A percentile compares a stretch with the other conserved stretches of the same genome.
Evolutionary conservation across 805 yeast genomes (phyloP).

Genomic region (Sungouiozyma intestinalis): DNA sequence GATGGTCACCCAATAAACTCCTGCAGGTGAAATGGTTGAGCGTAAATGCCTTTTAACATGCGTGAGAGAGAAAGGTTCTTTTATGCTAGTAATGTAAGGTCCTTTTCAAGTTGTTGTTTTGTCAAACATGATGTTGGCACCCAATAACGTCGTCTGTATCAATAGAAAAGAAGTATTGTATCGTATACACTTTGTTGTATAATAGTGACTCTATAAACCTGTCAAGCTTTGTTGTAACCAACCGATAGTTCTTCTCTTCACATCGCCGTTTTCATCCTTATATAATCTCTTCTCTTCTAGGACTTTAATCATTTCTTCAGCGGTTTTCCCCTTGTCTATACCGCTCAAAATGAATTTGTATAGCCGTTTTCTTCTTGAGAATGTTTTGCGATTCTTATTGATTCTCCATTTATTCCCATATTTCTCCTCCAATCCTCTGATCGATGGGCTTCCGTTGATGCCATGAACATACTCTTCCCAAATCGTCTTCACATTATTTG

Average conservation of each 20-base stretch:
- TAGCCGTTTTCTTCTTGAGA: slow-evolving; percentile 28
- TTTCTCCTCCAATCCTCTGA: slow-evolving; percentile 31
- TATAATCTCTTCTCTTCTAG: slow-evolving; percentile 25
- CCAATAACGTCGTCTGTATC: background rate
- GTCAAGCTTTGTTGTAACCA: slow-evolving; percentile 30
- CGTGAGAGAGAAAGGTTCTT: too few relatives aligned
- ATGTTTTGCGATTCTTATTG: slow-evolving; percentile 28
- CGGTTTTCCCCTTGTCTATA: slow-evolving; percentile 25
- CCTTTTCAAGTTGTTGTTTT: too few relatives aligned
- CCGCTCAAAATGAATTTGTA: slow-evolving; percentile 29
- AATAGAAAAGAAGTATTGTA: too few relatives aligned
- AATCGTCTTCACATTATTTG: slow-evolving; percentile 26
- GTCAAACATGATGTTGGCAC: too few relatives aligned
- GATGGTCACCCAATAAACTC: too few relatives aligned
- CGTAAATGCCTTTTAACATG: too few relatives aligned
- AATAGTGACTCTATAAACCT: slow-evolving; percentile 21
- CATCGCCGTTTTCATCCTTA: slow-evolving; percentile 26
- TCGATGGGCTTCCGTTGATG: slow-evolving; percentile 33
- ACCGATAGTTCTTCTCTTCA: slow-evolving; percentile 27
- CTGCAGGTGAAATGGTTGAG: too few relatives aligned
- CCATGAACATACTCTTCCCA: slow-evolving; percentile 35
- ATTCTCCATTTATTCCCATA: slow-evolving; percentile 35
- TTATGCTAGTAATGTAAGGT: too few relatives aligned
- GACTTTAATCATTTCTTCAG: slow-evolving; percentile 25
- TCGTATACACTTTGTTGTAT: background rate